Evolutionary conservation across 495 filamentous ascomycete species (phyloP), one percentile per base, ranked within the genome.

Genomic region (Entonaema liquescens): DNA sequence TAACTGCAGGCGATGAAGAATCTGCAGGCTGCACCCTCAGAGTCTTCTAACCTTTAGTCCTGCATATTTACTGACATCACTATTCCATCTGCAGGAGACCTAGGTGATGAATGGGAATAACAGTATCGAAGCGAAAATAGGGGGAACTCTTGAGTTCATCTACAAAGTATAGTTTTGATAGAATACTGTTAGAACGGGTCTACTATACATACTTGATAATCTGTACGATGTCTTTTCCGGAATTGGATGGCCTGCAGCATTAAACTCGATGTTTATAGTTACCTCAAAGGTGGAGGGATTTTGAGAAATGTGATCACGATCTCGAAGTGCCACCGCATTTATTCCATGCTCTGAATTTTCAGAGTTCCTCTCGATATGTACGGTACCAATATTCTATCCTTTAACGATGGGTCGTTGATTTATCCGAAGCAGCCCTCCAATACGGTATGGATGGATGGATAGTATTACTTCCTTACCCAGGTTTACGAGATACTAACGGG

Each of bases 341-440:
- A 62, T 56, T 65, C 47, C 31, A 33, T 57, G 62, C 62, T 55
- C 49, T 65, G 57, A 65, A 56, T 49, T 60, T 12, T 40, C 40
- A 52, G 17, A 7, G 17, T 28, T 4, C 11, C 19, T 23, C 19
- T 21, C 17, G 35, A 7, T 25, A 25, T 47, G 26, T 47, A 38
- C 47, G 29, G 15, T 53, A 29, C 15, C 7, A 8, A 53, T 9
- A n/a, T 17, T 53, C 0, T 29, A 17, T n/a, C 5, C 49, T 53
- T 29, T 53, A 26, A 53, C 29, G 13, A n/a, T 11, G 4, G 7
- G 25, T 29, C 5, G 15, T 53, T 3, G 49, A 23, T 23, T 53
- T n/a, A 15, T 1, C 49, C 17, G 4, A n/a, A 28, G 12, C 13
- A 29, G 23, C 8, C 29, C 13, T 19, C 29, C 15, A n/a, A 13